These are phyloP conservation scores for Ophiostoma angusticollis DNA, from an alignment of 2,329 filamentous ascomycete genomes.

Conservation along the genomic window DNA sequence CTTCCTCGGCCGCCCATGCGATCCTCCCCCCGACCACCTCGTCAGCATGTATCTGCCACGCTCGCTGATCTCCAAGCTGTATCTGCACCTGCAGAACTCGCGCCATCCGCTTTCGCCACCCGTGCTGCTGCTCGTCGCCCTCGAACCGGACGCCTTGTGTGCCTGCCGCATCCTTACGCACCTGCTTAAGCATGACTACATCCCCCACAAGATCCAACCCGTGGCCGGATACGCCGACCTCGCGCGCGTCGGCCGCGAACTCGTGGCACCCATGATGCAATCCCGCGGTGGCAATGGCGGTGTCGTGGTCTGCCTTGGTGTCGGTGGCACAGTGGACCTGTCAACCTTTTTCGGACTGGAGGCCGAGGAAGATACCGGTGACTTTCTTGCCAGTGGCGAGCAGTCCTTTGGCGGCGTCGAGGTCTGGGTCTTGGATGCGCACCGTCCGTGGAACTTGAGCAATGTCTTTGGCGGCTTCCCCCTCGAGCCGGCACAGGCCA, in stretches of 20 bases:
- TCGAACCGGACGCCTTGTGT: slow-evolving; percentile 91
- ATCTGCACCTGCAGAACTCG: slow-evolving; percentile 73
- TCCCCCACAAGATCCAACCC: slow-evolving; percentile 93
- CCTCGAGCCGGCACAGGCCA: slow-evolving; percentile 28
- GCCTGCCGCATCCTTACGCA: slow-evolving; percentile 87
- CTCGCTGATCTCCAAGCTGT: slow-evolving; percentile 76
- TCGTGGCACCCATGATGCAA: slow-evolving; percentile 78
- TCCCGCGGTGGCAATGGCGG: slow-evolving; percentile 74
- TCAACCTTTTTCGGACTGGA: slow-evolving; percentile 67
- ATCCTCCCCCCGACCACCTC: slow-evolving; percentile 5
- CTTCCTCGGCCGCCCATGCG: slow-evolving; percentile 7
- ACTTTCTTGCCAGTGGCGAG: slow-evolving; percentile 22
- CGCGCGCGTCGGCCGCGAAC: slow-evolving; percentile 60
- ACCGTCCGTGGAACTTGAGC: slow-evolving; percentile 85
- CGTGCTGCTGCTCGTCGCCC: slow-evolving; percentile 79
- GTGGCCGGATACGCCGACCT: slow-evolving; percentile 88
- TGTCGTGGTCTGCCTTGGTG: slow-evolving; percentile 81
- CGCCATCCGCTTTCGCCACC: slow-evolving; percentile 85
- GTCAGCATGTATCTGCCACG: slow-evolving; percentile 82
- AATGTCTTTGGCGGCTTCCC: slow-evolving; percentile 79
- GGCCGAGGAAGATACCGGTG: slow-evolving; percentile 48
- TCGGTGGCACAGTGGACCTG: slow-evolving; percentile 83
- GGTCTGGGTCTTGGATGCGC: slow-evolving; percentile 85
- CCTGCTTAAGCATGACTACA: slow-evolving; percentile 93
- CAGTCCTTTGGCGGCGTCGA: slow-evolving; percentile 67